Conservation (phyloP, 176 grass and related monocot species). For the Thalia dealbata region DNA sequence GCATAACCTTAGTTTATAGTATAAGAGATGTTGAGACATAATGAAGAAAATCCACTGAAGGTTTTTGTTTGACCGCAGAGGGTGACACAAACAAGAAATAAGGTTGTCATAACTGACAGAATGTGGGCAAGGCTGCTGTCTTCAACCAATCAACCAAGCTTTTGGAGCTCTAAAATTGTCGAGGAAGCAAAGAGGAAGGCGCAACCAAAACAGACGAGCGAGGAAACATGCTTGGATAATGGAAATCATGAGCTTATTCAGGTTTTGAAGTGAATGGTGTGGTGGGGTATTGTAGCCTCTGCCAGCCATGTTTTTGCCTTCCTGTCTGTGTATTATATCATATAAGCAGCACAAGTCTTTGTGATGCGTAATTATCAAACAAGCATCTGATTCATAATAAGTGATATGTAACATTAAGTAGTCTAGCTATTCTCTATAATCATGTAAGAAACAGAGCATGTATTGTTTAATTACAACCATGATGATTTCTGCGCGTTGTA, state of each 20-base stretch:
- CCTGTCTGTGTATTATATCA: no score
- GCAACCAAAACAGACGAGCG: background rate
- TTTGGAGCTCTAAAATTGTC: conserved; percentile 1
- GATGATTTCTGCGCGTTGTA: background rate
- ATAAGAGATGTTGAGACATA: background rate
- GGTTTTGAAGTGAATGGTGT: background rate
- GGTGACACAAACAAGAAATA: conserved; percentile 12
- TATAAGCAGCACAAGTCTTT: background rate
- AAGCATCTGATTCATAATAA: background rate
- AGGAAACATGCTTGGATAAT: background rate
- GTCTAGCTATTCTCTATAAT: background rate
- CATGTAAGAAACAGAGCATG: background rate
- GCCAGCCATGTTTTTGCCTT: background rate
- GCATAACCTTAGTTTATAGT: background rate
- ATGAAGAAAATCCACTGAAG: background rate
- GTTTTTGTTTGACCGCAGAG: background rate
- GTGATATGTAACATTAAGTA: background rate
- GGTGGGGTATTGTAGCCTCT: background rate
- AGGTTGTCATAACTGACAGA: conserved; percentile 15
- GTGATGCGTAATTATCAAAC: background rate
- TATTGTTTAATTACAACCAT: background rate
- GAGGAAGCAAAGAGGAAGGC: background rate
- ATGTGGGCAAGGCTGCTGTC: conserved; percentile 18
- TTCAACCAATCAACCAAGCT: conserved; percentile 14
- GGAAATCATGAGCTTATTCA: background rate